phyloP scores from a whole-genome alignment of 352 stramenopile genomes.

The Aphanomyces euteiches region DNA sequence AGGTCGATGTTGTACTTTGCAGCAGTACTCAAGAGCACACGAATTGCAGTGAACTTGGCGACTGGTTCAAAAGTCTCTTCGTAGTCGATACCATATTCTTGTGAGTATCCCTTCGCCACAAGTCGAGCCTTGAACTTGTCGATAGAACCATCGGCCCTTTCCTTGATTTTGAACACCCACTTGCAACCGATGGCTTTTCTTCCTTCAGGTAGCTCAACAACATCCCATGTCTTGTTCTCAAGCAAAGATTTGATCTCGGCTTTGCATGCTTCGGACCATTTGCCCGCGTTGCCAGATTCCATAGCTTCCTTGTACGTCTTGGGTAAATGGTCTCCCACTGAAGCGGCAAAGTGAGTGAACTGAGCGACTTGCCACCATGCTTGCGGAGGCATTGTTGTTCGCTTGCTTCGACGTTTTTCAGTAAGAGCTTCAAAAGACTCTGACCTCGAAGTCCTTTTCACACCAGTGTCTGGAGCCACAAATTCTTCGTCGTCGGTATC shows the following conservation, averaged over 20 bases:
- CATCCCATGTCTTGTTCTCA: conserved; percentile 33
- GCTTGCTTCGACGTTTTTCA: not conserved
- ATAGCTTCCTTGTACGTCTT: not conserved
- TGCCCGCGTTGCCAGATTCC: not conserved
- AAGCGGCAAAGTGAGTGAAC: not conserved
- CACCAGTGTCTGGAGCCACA: not conserved
- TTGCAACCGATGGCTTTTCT: conserved; percentile 34
- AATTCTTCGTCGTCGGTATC: conserved; percentile 53
- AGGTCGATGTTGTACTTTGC: conserved; percentile 23
- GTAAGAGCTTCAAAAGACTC: not conserved
- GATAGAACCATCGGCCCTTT: conserved; percentile 24
- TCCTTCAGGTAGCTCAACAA: conserved; percentile 3
- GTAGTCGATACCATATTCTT: conserved; percentile 34
- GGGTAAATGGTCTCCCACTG: not conserved
- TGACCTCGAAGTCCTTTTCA: not conserved
- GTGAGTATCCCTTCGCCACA: conserved; percentile 32
- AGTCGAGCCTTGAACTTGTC: conserved; percentile 36
- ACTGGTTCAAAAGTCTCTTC: conserved; percentile 36
- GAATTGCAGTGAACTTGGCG: conserved; percentile 29
- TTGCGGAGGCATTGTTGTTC: conserved; percentile 2
- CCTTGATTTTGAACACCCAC: conserved; percentile 33
- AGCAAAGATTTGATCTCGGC: conserved; percentile 1
- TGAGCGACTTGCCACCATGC: not conserved
- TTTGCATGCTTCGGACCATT: not conserved
- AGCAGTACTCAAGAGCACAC: conserved; percentile 32